Evolutionary conservation across 2,329 filamentous ascomycete genomes (phyloP), one percentile per base, ranked within the genome.

Genomic region (Lecanicillium sp.): DNA sequence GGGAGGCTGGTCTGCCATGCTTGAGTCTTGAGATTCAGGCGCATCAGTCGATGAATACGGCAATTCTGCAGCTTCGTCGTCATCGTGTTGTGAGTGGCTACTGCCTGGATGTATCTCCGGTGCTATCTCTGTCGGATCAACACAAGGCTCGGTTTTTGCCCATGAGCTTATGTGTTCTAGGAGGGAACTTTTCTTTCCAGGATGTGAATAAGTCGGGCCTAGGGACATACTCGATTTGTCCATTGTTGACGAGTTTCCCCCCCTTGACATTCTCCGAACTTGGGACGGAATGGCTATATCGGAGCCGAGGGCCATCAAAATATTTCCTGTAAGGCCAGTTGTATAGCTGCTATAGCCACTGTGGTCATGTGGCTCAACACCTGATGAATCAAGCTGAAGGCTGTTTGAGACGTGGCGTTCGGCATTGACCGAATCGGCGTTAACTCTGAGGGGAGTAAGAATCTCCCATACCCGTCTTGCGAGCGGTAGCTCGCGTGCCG

Each of bases 371-470:
- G 36, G 41, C 17, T 44, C 39, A 6, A 19, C 41, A 12, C 41
- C 45, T 11, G 62, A 62, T 7, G 63, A 58, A 7, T 41, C 37
- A 15, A 67, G 48, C 44, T 64, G 62, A 47, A 68, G 68, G 33
- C 62, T 60, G 2, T 58, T 61, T 6, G 63, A 59, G 9, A 65
- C 47, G 51, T 70, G 67, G 27, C 66, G 52, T 52, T 69, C 65
- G 7, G 67, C 59, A 43, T 64, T 64, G 38, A 68, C 61, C 1
- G 66, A 62, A 45, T 68, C 65, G 2, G 63, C 59, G 49, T 67
- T 63, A 3, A 62, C 57, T 33, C 67, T 62, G 15, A 69, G 56
- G 0, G 63, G 60, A 29, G 61, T 63, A 2, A 70, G 52, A 6
- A 63, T 52, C 30, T 66, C 65, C 65, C 65, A 70, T 5, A 60